These are phyloP conservation scores for Solanum clarkiae DNA, from an alignment of 257 asterid species.

Conservation along the genomic window DNA sequence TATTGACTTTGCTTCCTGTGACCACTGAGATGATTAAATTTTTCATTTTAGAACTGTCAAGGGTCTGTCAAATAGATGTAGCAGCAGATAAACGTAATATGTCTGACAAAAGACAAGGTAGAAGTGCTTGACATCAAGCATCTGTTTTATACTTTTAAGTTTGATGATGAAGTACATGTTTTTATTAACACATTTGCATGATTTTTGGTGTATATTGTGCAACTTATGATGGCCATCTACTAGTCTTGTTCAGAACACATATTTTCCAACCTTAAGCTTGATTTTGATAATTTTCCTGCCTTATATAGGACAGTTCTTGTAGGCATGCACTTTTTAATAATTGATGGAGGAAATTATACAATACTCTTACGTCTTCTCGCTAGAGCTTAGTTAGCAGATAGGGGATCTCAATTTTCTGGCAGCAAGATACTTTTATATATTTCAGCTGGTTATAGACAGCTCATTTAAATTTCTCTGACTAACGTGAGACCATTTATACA, in stretches of 20 bases:
- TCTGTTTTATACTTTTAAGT: neutral
- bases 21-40: neutral
- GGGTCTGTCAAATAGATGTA: neutral
- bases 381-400: neutral
- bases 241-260: neutral
- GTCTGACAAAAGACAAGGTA: neutral
- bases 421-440: neutral
- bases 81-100: neutral
- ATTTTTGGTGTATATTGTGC: neutral
- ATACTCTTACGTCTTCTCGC: neutral
- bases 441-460: neutral
- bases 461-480: neutral
- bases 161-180: neutral
- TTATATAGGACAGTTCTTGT: neutral
- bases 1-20: slow-evolving; percentile 11
- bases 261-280: neutral
- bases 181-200: neutral
- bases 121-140: neutral
- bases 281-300: neutral
- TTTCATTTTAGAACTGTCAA: neutral
- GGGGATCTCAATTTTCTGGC: neutral
- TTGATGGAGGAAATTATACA: neutral
- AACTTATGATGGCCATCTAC: neutral
- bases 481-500: neutral
- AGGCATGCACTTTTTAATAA: neutral